Evolutionary conservation across 257 asterid species (phyloP), one percentile per base, ranked within the genome.

Genomic region (Knoxia roxburghii): DNA sequence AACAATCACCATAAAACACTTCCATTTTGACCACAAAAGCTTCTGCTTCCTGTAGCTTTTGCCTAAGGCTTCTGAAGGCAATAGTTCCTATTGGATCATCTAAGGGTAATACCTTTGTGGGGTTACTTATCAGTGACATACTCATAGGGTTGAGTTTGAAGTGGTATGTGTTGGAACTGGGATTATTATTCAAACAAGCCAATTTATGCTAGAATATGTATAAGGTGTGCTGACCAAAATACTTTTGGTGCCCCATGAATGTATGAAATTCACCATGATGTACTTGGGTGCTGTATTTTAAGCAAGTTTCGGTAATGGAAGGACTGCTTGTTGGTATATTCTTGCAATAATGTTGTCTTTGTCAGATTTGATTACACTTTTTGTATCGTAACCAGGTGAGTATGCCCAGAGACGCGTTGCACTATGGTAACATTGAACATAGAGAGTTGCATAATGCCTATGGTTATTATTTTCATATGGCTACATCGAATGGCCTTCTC

Each of bases 401-500:
- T 29, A 94, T 94, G 99, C 99, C 97, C 33, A 79, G 99, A 70
- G 96, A 94, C 75, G 96, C 90, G 72, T 74, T 94, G 70, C 99
- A 93, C 75, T 69, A 71, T 68, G 99, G 96, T 71, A 89, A 89
- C 71, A 84, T 81, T 56, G 99, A 93, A 84, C 92, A 93, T 72
- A 77, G 99, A 76, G 99, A 93, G 83, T 65, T 93, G 72, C 99
- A 93, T 73, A 93, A 93, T 81, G 96, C 88, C 56, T 93, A 93
- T 73, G 99, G 99, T 39, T 94, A 88, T 78, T 94, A 94, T 80
- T 86, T 90, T 54, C 99, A 94, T 83, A 94, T 90, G 99, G 99
- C 96, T 52, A 86, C 96, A 54, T 72, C 97, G 4, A 86, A 90
- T 49, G 99, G 99, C 59, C 99, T 94, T 71, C 64, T 90, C 39